Evolutionary conservation across 805 yeast species (phyloP).

Genomic region (Candida railenensis): DNA sequence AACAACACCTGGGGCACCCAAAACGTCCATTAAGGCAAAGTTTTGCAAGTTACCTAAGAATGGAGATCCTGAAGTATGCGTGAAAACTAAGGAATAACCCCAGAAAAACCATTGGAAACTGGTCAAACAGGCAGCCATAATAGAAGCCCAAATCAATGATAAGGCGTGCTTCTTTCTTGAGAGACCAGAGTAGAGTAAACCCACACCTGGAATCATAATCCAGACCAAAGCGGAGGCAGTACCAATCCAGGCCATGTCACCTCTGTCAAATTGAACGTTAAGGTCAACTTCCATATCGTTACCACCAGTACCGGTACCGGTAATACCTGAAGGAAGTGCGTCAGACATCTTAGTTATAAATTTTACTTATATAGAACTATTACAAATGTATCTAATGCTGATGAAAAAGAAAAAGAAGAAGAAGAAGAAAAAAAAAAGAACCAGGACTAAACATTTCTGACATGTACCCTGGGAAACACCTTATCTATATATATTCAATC

Average conservation of each 20-base stretch:
- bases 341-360: conserved; percentile 9
- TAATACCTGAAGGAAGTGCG: conserved; percentile 37
- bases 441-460: not conserved
- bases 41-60: conserved; percentile 81
- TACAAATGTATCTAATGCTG: not conserved
- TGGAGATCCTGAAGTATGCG: conserved; percentile 58
- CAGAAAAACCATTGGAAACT: conserved; percentile 97
- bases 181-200: conserved; percentile 87
- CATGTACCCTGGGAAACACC: too few relatives aligned
- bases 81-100: conserved; percentile 91
- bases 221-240: conserved; percentile 79
- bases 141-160: conserved; percentile 88
- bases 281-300: conserved; percentile 71
- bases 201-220: conserved; percentile 97
- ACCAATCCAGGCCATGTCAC: conserved; percentile 85
- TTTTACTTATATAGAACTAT: not conserved
- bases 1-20: conserved; percentile 75
- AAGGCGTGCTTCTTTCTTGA: conserved; percentile 96
- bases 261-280: conserved; percentile 66
- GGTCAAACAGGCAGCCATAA: conserved; percentile 82
- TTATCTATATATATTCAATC: not conserved
- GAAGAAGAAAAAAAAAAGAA: not conserved
- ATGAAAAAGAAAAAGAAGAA: not conserved
- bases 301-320: conserved; percentile 75
- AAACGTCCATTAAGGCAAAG: conserved; percentile 76